Evolutionary conservation across 2,329 filamentous ascomycete genomes (phyloP).

Genomic region (Lasiodiplodia gonubiensis): DNA sequence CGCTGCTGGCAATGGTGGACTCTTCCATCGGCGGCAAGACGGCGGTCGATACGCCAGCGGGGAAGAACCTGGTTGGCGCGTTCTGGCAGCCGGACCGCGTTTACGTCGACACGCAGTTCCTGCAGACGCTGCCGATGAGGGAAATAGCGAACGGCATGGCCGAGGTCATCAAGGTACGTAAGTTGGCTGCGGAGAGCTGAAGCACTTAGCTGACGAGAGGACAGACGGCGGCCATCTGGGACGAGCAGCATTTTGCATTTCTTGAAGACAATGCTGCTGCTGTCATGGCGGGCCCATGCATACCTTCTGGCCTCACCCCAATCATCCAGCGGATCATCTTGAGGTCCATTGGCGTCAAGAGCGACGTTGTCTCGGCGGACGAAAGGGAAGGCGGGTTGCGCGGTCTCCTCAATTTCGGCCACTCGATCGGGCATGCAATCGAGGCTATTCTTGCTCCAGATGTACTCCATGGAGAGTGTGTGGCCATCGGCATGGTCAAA

Average conservation of each 20-base stretch:
- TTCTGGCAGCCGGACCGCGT: conserved; percentile 97
- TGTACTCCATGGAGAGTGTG: conserved; percentile 91
- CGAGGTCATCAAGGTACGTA: conserved; percentile 79
- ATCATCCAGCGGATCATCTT: conserved; percentile 70
- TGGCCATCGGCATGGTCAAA: conserved; percentile 98
- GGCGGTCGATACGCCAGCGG: conserved; percentile 92
- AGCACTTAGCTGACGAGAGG: conserved; percentile 31
- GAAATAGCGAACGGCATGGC: conserved; percentile 99
- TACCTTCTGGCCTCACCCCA: conserved; percentile 66
- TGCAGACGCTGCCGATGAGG: conserved; percentile 85
- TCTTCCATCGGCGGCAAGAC: conserved; percentile 98
- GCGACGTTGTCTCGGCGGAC: conserved; percentile 90
- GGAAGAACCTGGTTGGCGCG: conserved; percentile 93
- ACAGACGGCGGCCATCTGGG: conserved; percentile 90
- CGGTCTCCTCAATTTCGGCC: conserved; percentile 95
- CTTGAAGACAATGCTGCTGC: conserved; percentile 80
- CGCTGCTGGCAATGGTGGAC: conserved; percentile 94
- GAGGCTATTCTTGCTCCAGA: conserved; percentile 96
- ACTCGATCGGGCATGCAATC: conserved; percentile 96
- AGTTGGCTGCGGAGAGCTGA: background rate
- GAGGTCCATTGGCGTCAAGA: conserved; percentile 89
- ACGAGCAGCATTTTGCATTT: conserved; percentile 82
- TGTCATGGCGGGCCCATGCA: conserved; percentile 70
- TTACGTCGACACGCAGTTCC: conserved; percentile 90
- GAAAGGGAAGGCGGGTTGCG: conserved; percentile 92